phyloP scores from a whole-genome alignment of 2,329 filamentous ascomycete genomes.

The Pseudogymnoascus verrucosus region DNA sequence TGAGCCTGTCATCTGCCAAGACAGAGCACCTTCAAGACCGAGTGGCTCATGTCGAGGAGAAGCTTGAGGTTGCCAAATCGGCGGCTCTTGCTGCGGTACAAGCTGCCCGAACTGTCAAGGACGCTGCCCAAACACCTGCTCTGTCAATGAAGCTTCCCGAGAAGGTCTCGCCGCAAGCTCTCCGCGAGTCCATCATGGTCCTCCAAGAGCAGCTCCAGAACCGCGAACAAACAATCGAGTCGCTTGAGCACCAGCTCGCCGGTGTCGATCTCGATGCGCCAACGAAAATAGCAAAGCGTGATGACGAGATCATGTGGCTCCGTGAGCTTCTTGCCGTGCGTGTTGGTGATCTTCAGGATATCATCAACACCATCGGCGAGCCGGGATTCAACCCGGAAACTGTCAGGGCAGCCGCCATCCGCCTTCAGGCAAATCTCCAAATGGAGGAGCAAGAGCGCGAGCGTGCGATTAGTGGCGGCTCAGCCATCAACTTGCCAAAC shows the following conservation, averaged over 20 bases:
- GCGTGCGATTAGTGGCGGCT: constrained; percentile 65
- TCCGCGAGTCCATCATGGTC: constrained; percentile 92
- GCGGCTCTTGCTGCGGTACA: constrained; percentile 76
- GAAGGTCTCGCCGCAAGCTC: constrained; percentile 87
- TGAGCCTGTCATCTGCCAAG: constrained; percentile 77
- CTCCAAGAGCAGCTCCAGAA: constrained; percentile 95
- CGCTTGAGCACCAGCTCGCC: constrained; percentile 65
- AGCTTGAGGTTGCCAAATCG: constrained; percentile 80
- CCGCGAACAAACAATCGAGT: constrained; percentile 82
- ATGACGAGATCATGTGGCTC: constrained; percentile 91
- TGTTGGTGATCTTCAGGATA: constrained; percentile 84
- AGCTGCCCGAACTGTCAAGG: constrained; percentile 49
- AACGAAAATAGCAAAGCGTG: constrained; percentile 77
- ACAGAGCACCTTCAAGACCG: constrained; percentile 80
- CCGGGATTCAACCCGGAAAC: constrained; percentile 69
- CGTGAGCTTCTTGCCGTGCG: constrained; percentile 87
- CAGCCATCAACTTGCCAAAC: constrained; percentile 60
- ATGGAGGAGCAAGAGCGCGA: constrained; percentile 98
- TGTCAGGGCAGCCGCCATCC: constrained; percentile 84
- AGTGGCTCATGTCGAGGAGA: constrained; percentile 77
- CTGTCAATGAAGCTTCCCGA: constrained; percentile 52
- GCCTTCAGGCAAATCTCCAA: constrained; percentile 86
- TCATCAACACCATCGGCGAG: constrained; percentile 70
- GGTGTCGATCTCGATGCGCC: constrained; percentile 69
- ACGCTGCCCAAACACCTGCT: constrained; percentile 26